Evolutionary conservation across 2,329 filamentous ascomycete genomes (phyloP), one percentile per base, ranked within the genome.

Genomic region (Plenodomus tracheiphilus): DNA sequence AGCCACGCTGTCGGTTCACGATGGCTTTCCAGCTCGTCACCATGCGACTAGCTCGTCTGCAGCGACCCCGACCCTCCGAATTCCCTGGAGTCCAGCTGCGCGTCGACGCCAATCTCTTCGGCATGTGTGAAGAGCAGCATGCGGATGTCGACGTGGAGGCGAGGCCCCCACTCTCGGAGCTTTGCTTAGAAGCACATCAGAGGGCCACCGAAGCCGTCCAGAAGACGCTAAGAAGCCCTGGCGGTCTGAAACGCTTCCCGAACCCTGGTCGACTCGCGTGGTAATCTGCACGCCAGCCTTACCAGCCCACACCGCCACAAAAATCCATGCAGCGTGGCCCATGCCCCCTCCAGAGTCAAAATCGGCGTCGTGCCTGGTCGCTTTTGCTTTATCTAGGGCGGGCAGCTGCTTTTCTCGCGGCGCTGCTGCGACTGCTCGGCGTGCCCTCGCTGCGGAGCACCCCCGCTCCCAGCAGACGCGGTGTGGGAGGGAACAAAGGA

Each of bases 241-340:
- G 65, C 49, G 52, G 68, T 71, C 66, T 67, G 65, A 71, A 53
- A 56, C 47, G 55, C 60, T 61, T 62, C 63, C 48, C 46, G 43
- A 13, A 51, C 64, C 67, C 66, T 65, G 66, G 64, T 62, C 46
- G 54, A 63, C 66, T 72, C 68, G 67, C 69, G 69, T 71, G 69
- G 68, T 60, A 65, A 58, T 54, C 59, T 62, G 65, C 61, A 60
- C 49, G 47, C 66, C 68, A 71, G 68, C 69, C 68, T 70, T 71
- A 70, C n/a, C 44, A 56, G 47, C 64, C 61, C 54, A 64, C 65
- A 65, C 66, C 61, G 66, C 65, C 56, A 53, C 49, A 42, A 32
- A 15, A 32, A 15, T 15, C 28, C 28, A 32, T 32, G 28, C 28
- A 32, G 28, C 28, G 9, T 32, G 28, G 28, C 28, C 28, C 28